Evolutionary conservation across 441 rosid species (phyloP).

Genomic region (Erodium moschatum): DNA sequence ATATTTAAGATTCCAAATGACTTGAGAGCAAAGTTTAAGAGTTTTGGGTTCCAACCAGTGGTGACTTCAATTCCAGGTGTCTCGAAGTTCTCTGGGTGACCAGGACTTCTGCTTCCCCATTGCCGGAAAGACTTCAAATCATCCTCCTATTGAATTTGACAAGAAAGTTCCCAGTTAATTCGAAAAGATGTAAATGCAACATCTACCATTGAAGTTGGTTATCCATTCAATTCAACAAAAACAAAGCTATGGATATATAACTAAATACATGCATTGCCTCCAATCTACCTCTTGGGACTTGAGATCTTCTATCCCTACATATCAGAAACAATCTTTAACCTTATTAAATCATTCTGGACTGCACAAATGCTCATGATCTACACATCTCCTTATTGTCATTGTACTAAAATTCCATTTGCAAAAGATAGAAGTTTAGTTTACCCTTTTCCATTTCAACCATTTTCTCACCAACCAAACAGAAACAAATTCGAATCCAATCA

Average conservation of each 20-base stretch:
- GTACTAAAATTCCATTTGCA: neutral
- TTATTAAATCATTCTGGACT: neutral
- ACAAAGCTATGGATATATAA: too few relatives aligned
- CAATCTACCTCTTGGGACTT: neutral
- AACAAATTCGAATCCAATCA: neutral
- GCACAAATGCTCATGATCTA: neutral
- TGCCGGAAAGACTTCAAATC: constrained; percentile 86
- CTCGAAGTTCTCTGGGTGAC: constrained; percentile 99
- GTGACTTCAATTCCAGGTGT: constrained; percentile 97
- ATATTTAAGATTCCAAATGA: neutral
- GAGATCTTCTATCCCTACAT: neutral
- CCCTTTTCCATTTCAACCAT: neutral
- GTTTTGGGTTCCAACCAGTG: constrained; percentile 58
- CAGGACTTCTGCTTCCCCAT: constrained; percentile 95
- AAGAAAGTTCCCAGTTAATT: neutral
- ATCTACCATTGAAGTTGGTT: neutral
- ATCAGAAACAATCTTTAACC: neutral
- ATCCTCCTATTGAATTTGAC: constrained; percentile 46
- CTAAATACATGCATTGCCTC: neutral
- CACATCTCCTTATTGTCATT: neutral
- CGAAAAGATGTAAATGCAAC: neutral
- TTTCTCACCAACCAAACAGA: neutral
- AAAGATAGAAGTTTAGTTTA: neutral
- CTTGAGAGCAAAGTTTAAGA: neutral
- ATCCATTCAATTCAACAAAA: too few relatives aligned